These are phyloP conservation scores for Podaxis mareebaensis DNA, from an alignment of 768 basidiomycete genomes.

Conservation along the genomic window DNA sequence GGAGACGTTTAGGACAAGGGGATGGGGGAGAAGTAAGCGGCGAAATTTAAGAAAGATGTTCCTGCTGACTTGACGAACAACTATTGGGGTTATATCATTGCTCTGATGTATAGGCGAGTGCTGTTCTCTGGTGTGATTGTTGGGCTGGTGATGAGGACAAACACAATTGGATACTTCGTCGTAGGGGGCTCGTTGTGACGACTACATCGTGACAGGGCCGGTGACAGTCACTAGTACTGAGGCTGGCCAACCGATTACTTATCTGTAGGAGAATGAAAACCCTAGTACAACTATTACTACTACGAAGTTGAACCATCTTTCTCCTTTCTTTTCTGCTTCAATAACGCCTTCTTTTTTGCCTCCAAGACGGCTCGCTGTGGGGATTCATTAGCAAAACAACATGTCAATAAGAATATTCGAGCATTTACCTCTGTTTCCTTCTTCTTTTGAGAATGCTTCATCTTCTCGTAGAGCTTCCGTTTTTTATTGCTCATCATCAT, in stretches of 20 bases:
- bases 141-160: background rate
- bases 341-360: conserved; percentile 53
- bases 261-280: no score
- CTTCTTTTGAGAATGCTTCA: conserved; percentile 84
- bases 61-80: background rate
- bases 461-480: conserved; percentile 89
- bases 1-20: background rate
- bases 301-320: conserved; percentile 31
- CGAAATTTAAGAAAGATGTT: background rate
- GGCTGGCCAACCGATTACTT: no score
- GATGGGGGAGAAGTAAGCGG: background rate
- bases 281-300: no score
- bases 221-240: background rate
- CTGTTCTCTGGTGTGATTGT: background rate
- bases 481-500: conserved; percentile 98
- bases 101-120: background rate
- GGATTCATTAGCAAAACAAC: background rate
- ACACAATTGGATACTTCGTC: background rate
- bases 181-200: conserved; percentile 3
- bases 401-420: background rate
- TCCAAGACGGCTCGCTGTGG: conserved; percentile 61
- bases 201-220: background rate
- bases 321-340: conserved; percentile 47
- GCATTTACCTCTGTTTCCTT: conserved; percentile 73
- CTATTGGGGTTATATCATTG: conserved; percentile 12